A percentile compares a stretch with the other conserved stretches of the same genome.
Evolutionary conservation across 73 alveolate genomes (phyloP).

Genomic region (Tetrahymena borealis): DNA sequence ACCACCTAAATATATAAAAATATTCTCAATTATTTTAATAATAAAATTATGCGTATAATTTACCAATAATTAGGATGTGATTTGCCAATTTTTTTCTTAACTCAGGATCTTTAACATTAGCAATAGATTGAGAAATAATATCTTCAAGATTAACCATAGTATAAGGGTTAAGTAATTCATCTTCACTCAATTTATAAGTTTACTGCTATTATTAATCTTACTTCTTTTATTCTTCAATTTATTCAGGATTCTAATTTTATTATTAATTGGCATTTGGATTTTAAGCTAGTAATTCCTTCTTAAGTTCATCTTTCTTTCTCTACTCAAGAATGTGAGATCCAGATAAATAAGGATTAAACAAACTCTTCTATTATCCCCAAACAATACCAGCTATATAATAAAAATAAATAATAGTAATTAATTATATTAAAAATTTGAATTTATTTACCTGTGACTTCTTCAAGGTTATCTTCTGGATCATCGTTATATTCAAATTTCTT

Average conservation of each 20-base stretch:
- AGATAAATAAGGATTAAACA: not conserved
- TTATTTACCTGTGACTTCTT: conserved; percentile 24
- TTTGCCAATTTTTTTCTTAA: conserved; percentile 36
- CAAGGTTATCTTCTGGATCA: conserved; percentile 47
- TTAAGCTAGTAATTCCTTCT: not conserved
- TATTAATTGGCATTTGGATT: not conserved
- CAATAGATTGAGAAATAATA: conserved; percentile 25
- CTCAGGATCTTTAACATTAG: conserved; percentile 33
- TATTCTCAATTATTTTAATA: not conserved
- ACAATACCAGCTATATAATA: not conserved
- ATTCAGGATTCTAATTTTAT: not conserved
- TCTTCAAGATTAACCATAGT: conserved; percentile 24
- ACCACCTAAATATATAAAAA: conserved; percentile 5
- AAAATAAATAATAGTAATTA: not conserved
- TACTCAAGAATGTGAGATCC: not conserved
- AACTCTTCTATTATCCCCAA: not conserved
- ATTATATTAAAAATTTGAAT: not conserved
- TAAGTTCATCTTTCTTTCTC: not conserved
- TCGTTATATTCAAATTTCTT: conserved; percentile 17
- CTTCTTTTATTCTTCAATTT: not conserved
- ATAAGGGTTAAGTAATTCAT: conserved; percentile 8
- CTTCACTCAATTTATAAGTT: not conserved
- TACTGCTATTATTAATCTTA: not conserved
- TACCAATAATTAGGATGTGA: conserved; percentile 24
- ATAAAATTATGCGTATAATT: not conserved